Evolutionary conservation across 257 asterid species (phyloP).

Genomic region (Solanum arcanum): DNA sequence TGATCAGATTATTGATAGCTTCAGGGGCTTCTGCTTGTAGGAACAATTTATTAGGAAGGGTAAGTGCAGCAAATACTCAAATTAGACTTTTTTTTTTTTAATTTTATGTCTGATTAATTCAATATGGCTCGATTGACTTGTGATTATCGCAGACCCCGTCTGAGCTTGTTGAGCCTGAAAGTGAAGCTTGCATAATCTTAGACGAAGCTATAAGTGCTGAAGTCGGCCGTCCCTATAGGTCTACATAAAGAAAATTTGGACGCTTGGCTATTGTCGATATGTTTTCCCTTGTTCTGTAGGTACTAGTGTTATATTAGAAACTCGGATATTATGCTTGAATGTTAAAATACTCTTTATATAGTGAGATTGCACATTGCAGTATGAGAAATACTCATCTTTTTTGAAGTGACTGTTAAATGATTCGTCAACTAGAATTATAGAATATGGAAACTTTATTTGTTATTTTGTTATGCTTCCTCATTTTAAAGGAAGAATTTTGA

Average conservation of each 20-base stretch:
- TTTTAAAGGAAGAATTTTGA: neutral
- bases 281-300: neutral
- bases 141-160: constrained; percentile 40
- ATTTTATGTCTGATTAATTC: neutral
- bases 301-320: neutral
- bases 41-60: constrained; percentile 52
- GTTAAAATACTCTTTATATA: neutral
- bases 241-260: neutral
- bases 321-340: neutral
- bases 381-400: neutral
- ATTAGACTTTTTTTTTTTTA: neutral
- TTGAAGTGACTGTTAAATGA: neutral
- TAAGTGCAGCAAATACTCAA: neutral
- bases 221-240: neutral
- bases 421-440: neutral
- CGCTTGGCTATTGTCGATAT: neutral
- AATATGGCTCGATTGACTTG: neutral
- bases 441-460: neutral
- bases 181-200: constrained; percentile 46
- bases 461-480: neutral
- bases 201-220: constrained; percentile 31
- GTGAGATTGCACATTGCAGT: neutral
- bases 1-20: constrained; percentile 40
- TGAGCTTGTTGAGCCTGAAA: constrained; percentile 65
- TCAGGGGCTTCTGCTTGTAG: constrained; percentile 56